Percentiles rank a stretch among this genome's conserved stretches.
Evolutionary conservation across 768 basidiomycete genomes (phyloP).

Genomic region (Sarcodon sp.): DNA sequence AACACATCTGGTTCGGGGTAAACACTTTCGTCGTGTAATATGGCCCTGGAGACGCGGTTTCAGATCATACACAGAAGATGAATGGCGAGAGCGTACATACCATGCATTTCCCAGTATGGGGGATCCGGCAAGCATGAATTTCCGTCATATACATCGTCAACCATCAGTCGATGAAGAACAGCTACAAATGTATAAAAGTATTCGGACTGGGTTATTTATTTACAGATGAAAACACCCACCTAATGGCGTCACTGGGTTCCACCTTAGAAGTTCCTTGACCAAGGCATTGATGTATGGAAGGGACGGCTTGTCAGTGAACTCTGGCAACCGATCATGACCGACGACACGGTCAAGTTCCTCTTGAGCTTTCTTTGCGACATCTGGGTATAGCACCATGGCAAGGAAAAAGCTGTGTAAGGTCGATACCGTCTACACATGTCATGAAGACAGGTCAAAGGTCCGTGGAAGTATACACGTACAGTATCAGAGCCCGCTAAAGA

Average conservation of each 20-base stretch:
- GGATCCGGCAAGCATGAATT: slow-evolving; percentile 51
- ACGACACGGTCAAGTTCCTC: slow-evolving; percentile 27
- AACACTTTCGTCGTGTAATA: slow-evolving; percentile 1
- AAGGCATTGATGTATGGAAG: slow-evolving; percentile 25
- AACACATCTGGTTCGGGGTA: slow-evolving; percentile 3
- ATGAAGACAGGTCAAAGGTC: too few relatives aligned
- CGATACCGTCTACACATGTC: slow-evolving; percentile 15
- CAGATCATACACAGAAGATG: background rate
- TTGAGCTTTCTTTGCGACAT: slow-evolving; percentile 23
- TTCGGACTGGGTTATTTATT: slow-evolving; percentile 13
- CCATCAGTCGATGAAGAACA: slow-evolving; percentile 51
- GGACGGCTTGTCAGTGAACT: slow-evolving; percentile 14
- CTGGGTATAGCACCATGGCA: slow-evolving; percentile 25
- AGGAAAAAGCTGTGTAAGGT: slow-evolving; percentile 22
- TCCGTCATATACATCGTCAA: slow-evolving; percentile 51
- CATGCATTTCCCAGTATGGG: slow-evolving; percentile 54
- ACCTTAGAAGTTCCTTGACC: slow-evolving; percentile 19
- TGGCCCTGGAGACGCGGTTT: slow-evolving; percentile 2
- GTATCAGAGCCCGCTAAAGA: too few relatives aligned
- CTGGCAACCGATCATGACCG: slow-evolving; percentile 20
- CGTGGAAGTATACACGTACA: too few relatives aligned
- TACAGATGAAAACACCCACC: slow-evolving; percentile 1
- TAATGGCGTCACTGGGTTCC: slow-evolving; percentile 11
- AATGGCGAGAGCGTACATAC: slow-evolving; percentile 12
- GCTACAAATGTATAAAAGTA: slow-evolving; percentile 18